Conservation (phyloP, 805 yeast genomes). For the Monosporozyma solicola region DNA sequence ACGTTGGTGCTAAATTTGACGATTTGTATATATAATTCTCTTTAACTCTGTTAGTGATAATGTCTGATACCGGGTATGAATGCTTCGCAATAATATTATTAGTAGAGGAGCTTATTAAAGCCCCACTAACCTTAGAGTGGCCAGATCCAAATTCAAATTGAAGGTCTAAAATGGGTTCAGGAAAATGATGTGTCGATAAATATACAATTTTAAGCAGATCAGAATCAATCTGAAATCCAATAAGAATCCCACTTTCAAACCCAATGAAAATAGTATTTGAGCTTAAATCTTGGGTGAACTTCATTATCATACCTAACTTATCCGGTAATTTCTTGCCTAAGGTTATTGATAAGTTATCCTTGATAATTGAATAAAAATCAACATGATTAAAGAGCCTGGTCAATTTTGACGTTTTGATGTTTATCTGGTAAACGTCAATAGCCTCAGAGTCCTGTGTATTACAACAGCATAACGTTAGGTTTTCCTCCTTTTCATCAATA, state of each 20-base stretch:
- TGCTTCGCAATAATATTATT: not conserved
- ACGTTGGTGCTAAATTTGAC: not conserved
- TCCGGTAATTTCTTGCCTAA: slow-evolving; percentile 4
- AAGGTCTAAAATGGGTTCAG: slow-evolving; percentile 23
- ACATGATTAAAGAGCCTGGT: slow-evolving; percentile 16
- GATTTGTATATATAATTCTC: not conserved
- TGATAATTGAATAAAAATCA: slow-evolving; percentile 12
- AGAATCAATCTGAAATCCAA: slow-evolving; percentile 14
- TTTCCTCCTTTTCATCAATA: not conserved
- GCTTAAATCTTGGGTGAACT: slow-evolving; percentile 6
- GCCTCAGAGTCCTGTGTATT: slow-evolving; percentile 25
- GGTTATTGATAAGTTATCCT: not conserved
- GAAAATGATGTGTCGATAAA: slow-evolving; percentile 21
- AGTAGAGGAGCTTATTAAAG: slow-evolving; percentile 18
- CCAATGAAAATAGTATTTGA: slow-evolving; percentile 17
- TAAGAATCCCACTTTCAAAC: slow-evolving; percentile 24
- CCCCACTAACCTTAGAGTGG: not conserved
- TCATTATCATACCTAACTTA: slow-evolving; percentile 27
- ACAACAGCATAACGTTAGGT: slow-evolving; percentile 20
- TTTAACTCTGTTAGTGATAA: not conserved
- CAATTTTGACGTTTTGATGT: slow-evolving; percentile 12
- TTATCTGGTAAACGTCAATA: slow-evolving; percentile 20
- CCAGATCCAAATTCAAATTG: not conserved
- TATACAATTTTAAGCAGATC: slow-evolving; percentile 13
- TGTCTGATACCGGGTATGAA: not conserved